phyloP scores from a whole-genome alignment of 192 early-diverging fungal species.

The Umbelopsis sp. region DNA sequence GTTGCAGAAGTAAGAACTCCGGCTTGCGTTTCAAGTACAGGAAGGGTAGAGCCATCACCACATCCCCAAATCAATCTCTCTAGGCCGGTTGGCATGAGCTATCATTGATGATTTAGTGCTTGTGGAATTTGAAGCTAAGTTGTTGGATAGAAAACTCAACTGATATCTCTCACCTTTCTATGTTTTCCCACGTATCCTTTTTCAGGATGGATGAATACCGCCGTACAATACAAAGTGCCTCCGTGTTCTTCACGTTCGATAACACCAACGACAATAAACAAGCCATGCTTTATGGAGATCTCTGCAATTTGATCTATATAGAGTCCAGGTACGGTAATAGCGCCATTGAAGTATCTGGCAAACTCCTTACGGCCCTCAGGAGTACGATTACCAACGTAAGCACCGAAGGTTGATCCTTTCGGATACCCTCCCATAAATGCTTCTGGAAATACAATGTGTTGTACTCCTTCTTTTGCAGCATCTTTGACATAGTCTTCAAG shows the following conservation, averaged over 20 bases:
- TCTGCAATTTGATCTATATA: background rate
- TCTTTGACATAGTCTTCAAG: conserved; percentile 8
- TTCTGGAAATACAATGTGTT: conserved; percentile 9
- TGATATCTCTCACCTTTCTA: conserved; percentile 9
- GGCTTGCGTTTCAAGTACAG: background rate
- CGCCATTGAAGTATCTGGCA: conserved; percentile 14
- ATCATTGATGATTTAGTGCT: background rate
- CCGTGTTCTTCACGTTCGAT: conserved; percentile 17
- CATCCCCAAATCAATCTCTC: conserved; percentile 20
- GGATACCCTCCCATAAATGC: conserved; percentile 25
- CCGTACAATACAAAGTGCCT: conserved; percentile 20
- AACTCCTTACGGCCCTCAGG: conserved; percentile 19
- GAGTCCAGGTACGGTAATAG: conserved; percentile 6
- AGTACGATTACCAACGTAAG: background rate
- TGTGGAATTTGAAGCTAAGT: background rate
- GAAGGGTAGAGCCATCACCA: conserved; percentile 18
- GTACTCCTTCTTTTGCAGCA: background rate
- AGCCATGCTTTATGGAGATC: background rate
- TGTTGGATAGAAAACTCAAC: no score
- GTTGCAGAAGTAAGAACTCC: background rate
- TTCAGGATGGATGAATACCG: conserved; percentile 10
- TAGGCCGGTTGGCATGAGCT: conserved; percentile 19
- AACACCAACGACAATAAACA: conserved; percentile 20
- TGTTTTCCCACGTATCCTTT: conserved; percentile 19
- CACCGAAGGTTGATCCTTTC: conserved; percentile 5